phyloP scores from a whole-genome alignment of 352 stramenopile species.

The Globisporangium canariense region DNA sequence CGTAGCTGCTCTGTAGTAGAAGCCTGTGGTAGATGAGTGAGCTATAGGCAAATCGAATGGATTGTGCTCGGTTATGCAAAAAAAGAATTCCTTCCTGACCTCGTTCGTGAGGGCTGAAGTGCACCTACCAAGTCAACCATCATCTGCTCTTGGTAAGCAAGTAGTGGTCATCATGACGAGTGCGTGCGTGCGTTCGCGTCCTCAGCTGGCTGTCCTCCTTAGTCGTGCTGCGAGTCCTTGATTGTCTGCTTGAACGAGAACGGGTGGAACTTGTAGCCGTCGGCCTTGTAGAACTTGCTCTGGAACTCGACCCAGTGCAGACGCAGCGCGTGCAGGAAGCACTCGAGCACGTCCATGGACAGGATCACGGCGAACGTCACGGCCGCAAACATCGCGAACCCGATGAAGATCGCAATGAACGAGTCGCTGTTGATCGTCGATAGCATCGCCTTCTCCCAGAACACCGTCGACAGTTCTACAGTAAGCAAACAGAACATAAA shows the following conservation, averaged over 20 bases:
- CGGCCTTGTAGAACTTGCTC: constrained; percentile 99
- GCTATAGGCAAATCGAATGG: constrained; percentile 7
- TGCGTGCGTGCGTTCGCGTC: too few relatives aligned
- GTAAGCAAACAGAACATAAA: background rate
- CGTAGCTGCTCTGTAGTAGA: too few relatives aligned
- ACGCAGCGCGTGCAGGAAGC: constrained; percentile 98
- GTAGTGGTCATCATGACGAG: background rate
- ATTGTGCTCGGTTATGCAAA: constrained; percentile 11
- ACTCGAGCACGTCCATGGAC: constrained; percentile 99
- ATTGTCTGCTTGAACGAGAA: constrained; percentile 93
- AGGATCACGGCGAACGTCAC: constrained; percentile 98
- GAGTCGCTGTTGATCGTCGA: constrained; percentile 96
- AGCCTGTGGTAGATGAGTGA: background rate
- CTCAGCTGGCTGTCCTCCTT: constrained; percentile 6
- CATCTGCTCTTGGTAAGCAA: background rate
- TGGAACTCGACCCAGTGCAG: constrained; percentile 99
- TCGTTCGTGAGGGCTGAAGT: background rate
- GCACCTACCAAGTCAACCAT: background rate
- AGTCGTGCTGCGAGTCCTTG: constrained; percentile 55
- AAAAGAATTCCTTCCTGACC: constrained; percentile 8
- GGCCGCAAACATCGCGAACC: constrained; percentile 90
- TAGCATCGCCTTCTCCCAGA: constrained; percentile 99
- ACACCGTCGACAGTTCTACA: constrained; percentile 87
- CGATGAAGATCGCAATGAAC: constrained; percentile 95
- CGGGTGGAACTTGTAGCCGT: constrained; percentile 96